Base-by-base conservation (phyloP, 352 stramenopile genomes). In the Lagenidium giganteum region DNA sequence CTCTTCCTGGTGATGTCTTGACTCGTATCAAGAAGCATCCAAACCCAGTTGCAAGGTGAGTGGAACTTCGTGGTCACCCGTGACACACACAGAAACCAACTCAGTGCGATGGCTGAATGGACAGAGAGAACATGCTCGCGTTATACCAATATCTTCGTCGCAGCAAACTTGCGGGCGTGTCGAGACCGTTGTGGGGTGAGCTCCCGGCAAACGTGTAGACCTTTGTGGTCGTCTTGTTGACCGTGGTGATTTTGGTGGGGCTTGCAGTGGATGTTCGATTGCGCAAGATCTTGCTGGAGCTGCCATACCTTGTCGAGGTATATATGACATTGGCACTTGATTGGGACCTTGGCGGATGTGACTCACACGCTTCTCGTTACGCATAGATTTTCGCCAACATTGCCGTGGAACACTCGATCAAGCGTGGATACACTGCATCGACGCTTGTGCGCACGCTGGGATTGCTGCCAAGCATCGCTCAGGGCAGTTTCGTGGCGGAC, bases 111-210 rank as follows among this genome's bases (percentile, higher is more conserved):
- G 42, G 42, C 39, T 32, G 31, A 29, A 12, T 29, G 41, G 20
- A 34, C 34, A 50, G 82, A 12, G 79, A 92, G 47, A 88, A 91
- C 47, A 84, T 93, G 65, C 70, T 93, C 43, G 78, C 82, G 18
- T 24, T 91, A 42, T 91, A 93, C 49, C 75, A 86, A 48, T 90
- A 70, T 42, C 47, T 91, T 14, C 76, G 76, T 21, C 80, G 77
- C 12, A 66, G 73, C 50, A 88, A 90, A 41, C 54, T 87, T 14
- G 62, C 61, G 1, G 71, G 74, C 18, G 69, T 93, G 3, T 62
- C 72, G 18, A 82, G 82, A 50, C 82, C 78, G 8, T 57, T 53
- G 23, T 89, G 77, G 76, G 30, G 72, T 85, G 57, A 47, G 65
- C 65, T 16, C 4, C 16, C 6, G 12, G 8, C n/a, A n/a, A n/a